Evolutionary conservation across 352 stramenopile genomes (phyloP), one percentile per base, ranked within the genome.

Genomic region (Paralagenidium karlingii): DNA sequence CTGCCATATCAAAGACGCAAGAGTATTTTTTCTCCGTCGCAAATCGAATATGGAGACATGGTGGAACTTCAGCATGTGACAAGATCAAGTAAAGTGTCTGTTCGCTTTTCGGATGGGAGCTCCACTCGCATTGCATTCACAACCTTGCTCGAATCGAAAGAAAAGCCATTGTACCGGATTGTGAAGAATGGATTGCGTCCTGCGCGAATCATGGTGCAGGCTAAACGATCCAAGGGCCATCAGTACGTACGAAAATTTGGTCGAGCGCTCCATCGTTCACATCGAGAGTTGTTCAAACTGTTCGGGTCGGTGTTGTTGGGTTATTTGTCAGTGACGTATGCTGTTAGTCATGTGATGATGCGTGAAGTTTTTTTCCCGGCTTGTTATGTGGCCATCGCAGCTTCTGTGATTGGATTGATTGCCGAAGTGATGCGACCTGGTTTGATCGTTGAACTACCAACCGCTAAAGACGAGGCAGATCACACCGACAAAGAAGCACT

Each of bases 221-320:
- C 53, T 8, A 44, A 31, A 12, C 59, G 57, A n/a, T 52, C 49
- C n/a, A 29, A 47, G 43, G 59, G 28, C 33, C 47, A 10, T n/a
- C 43, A 24, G 13, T 41, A 15, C 19, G 49, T 33, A 12, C 55
- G 50, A 9, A 47, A 33, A 45, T 44, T 87, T 15, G 49, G 62
- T n/a, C 52, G 66, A 32, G 79, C 69, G 8, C 48, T 82, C 8
- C 53, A 55, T 4, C 55, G 65, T 4, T 82, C 68, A 1, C 82
- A 83, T 44, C 55, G 63, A 20, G 65, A 84, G 30, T 61, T 84
- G 21, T 58, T 63, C 31, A 75, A 77, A 49, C 56, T 84, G 27
- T 84, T 63, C 25, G 61, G 58, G 10, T 53, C 60, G 27, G 66
- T 87, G 13, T 51, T 80, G 10, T 29, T 83, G 15, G 60, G 55